These are phyloP conservation scores for Dianthus caryophyllus DNA, from an alignment of 148 eudicot genomes.

Conservation along the genomic window DNA sequence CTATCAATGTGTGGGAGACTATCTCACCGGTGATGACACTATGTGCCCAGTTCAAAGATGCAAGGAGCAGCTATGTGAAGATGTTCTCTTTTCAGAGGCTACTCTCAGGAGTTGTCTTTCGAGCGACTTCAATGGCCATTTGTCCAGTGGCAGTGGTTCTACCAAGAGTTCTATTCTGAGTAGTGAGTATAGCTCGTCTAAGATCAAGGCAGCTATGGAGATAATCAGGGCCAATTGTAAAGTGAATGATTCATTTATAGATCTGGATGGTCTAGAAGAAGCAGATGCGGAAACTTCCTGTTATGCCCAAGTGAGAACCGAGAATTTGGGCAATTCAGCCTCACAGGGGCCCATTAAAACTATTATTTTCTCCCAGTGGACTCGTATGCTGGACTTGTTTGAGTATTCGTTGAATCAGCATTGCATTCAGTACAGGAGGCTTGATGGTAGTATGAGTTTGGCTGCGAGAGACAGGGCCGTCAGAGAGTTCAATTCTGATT, in stretches of 20 bases:
- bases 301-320: conserved; percentile 26
- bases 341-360: conserved; percentile 55
- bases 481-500: conserved; percentile 83
- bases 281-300: conserved; percentile 22
- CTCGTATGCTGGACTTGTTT: conserved; percentile 82
- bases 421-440: conserved; percentile 65
- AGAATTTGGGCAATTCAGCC: conserved; percentile 27
- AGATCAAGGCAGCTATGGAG: conserved; percentile 66
- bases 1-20: conserved; percentile 85
- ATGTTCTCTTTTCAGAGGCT: conserved; percentile 66
- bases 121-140: conserved; percentile 43
- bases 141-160: conserved; percentile 30
- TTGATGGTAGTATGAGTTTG: conserved; percentile 93
- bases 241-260: conserved; percentile 34
- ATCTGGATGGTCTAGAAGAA: conserved; percentile 32
- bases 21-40: conserved; percentile 71
- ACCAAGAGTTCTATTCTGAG: conserved; percentile 47
- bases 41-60: conserved; percentile 76
- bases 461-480: conserved; percentile 92
- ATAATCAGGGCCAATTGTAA: conserved; percentile 56
- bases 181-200: conserved; percentile 64
- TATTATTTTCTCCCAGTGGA: conserved; percentile 98
- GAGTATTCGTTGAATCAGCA: conserved; percentile 51
- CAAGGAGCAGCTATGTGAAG: conserved; percentile 71
- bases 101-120: conserved; percentile 65